phyloP scores from a whole-genome alignment of 1,139 yeast species.

The Yamadazyma membranifaciens region DNA sequence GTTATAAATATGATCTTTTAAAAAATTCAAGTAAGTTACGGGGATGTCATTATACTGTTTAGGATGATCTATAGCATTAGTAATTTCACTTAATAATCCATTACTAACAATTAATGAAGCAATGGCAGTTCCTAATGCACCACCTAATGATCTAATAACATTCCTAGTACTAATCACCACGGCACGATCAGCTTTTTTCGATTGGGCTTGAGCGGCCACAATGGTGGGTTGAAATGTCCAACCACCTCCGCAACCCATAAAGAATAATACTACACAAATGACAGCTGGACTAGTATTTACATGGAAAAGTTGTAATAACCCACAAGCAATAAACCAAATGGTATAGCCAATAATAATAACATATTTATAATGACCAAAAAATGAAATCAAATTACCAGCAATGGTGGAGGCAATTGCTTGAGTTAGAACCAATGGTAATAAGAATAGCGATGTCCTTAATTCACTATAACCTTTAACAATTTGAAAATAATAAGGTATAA shows the following conservation, averaged over 20 bases:
- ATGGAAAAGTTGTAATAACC: conserved; percentile 37
- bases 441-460: conserved; percentile 36
- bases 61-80: conserved; percentile 10
- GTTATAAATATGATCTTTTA: conserved; percentile 31
- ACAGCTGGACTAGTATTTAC: conserved; percentile 29
- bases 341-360: conserved; percentile 42
- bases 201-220: conserved; percentile 56
- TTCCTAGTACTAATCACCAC: conserved; percentile 56
- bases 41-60: conserved; percentile 14
- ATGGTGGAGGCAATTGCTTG: conserved; percentile 40
- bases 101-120: conserved; percentile 26
- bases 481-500: conserved; percentile 51
- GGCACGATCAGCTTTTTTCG: conserved; percentile 50
- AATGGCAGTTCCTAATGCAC: conserved; percentile 38
- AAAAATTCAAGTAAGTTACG: conserved; percentile 18
- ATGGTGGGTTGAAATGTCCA: conserved; percentile 38
- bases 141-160: conserved; percentile 53
- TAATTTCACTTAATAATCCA: conserved; percentile 12
- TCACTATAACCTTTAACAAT: conserved; percentile 43
- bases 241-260: conserved; percentile 47
- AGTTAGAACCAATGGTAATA: conserved; percentile 42
- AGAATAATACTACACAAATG: conserved; percentile 31
- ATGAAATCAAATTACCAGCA: conserved; percentile 44
- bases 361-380: conserved; percentile 41
- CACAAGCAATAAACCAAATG: conserved; percentile 41